These are phyloP conservation scores for Cudoniella acicularis DNA, from an alignment of 495 filamentous ascomycete genomes.

Conservation along the genomic window DNA sequence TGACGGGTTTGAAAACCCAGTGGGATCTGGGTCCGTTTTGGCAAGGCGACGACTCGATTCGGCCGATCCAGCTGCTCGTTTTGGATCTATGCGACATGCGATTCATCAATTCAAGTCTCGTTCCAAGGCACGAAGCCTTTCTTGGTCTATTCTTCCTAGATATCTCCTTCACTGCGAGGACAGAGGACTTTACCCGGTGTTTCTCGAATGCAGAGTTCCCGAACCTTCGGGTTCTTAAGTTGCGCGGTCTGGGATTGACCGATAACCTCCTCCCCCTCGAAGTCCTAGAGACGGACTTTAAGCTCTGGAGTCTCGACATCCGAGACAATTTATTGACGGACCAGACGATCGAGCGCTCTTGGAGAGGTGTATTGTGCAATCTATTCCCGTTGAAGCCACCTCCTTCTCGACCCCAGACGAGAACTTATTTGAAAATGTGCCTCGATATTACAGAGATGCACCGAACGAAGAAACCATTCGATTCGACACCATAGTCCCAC, in stretches of 20 bases:
- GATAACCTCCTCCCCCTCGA: not conserved
- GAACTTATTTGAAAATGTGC: conserved; percentile 4
- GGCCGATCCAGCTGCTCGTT: not conserved
- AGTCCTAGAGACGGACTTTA: not conserved
- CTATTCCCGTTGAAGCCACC: not conserved
- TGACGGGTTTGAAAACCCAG: not conserved
- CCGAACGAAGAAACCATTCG: not conserved
- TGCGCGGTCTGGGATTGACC: conserved; percentile 14
- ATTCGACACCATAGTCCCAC: not conserved
- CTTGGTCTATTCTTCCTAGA: conserved; percentile 19
- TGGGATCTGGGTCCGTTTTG: not conserved
- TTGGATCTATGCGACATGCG: not conserved
- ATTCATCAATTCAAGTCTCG: not conserved
- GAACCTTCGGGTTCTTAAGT: conserved; percentile 21
- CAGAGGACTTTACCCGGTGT: not conserved
- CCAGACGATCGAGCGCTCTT: not conserved
- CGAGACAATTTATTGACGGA: conserved; percentile 20
- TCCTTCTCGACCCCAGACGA: not conserved
- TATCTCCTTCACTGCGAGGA: conserved; percentile 11
- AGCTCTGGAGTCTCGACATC: conserved; percentile 22
- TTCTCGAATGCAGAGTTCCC: not conserved
- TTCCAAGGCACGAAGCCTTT: not conserved
- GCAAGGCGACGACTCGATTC: not conserved
- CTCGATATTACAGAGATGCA: not conserved
- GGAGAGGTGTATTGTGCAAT: not conserved